Evolutionary conservation across 2,329 filamentous ascomycete species (phyloP).

Genomic region (Chaetomiaceae sp.): DNA sequence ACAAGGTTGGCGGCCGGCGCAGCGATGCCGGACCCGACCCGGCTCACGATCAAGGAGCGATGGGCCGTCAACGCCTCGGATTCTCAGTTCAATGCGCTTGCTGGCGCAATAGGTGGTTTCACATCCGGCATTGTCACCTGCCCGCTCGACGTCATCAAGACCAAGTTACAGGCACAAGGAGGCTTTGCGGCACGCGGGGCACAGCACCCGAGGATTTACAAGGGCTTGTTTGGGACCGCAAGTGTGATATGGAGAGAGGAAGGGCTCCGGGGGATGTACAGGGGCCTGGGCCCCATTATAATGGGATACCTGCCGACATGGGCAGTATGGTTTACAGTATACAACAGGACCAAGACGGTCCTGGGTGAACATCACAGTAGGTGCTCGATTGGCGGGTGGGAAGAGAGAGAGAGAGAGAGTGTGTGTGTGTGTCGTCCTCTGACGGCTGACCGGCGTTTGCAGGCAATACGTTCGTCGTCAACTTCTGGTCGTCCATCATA

Average conservation of each 20-base stretch:
- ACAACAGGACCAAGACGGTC: constrained; percentile 79
- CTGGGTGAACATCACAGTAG: constrained; percentile 64
- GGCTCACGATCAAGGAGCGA: constrained; percentile 46
- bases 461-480: constrained; percentile 75
- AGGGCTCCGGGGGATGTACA: constrained; percentile 84
- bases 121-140: constrained; percentile 93
- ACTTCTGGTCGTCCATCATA: constrained; percentile 83
- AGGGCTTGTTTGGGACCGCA: constrained; percentile 81
- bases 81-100: constrained; percentile 72
- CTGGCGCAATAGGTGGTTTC: constrained; percentile 84
- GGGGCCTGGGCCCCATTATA: constrained; percentile 89
- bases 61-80: constrained; percentile 56
- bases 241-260: constrained; percentile 82
- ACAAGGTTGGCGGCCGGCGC: constrained; percentile 16
- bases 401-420: no score
- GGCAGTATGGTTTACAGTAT: constrained; percentile 97
- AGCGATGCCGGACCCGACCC: constrained; percentile 28
- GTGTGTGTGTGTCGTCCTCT: neutral
- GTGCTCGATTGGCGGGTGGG: constrained; percentile 19
- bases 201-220: constrained; percentile 63
- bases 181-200: constrained; percentile 56
- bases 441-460: constrained; percentile 12
- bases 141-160: constrained; percentile 98
- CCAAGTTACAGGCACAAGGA: constrained; percentile 92
- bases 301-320: constrained; percentile 94